Evolutionary conservation across 2,329 filamentous ascomycete genomes (phyloP), one percentile per base, ranked within the genome.

Genomic region (Talaromyces sp.): DNA sequence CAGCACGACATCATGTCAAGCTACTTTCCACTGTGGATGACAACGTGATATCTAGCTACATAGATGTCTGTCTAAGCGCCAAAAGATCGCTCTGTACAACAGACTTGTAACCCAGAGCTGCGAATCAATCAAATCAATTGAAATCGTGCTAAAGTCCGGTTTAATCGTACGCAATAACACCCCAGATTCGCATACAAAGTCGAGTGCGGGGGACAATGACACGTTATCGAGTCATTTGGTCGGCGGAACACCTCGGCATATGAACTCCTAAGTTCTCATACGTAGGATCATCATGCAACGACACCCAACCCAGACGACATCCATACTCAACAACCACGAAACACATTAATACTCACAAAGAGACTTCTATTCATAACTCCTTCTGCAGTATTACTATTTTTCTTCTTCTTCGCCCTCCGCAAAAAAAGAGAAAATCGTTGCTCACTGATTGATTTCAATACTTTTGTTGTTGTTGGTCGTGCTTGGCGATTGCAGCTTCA

Each of bases 281-380:
- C 43, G 25, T 45, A 45, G 21, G 15, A 19, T n/a, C 15, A 39
- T 53, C 51, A 53, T 53, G 37, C 51, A 53, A 41, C 37, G 33
- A 40, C 50, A 31, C 50, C 36, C 15, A 40, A 21, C 50, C 35
- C 21, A 40, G 25, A 37, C 21, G 40, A 17, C 36, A 53, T 31
- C 36, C 35, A n/a, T n/a, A n/a, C n/a, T n/a, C n/a, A 2, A 6
- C 19, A 25, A 21, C 40, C 22, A 19, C 39, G 25, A 28, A 28
- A 3, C 4, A 28, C 7, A 4, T 28, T 28, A 7, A 28, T 28
- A 28, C 7, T 7, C 25, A 28, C 25, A 39, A 9, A 39, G 10
- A 3, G 36, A 17, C 4, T 13, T 39, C 36, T 39, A n/a, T n/a
- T n/a, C n/a, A n/a, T n/a, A n/a, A n/a, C n/a, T n/a, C n/a, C n/a